Conservation (phyloP, 2,329 filamentous ascomycete species). For the Exserohilum turcica region DNA sequence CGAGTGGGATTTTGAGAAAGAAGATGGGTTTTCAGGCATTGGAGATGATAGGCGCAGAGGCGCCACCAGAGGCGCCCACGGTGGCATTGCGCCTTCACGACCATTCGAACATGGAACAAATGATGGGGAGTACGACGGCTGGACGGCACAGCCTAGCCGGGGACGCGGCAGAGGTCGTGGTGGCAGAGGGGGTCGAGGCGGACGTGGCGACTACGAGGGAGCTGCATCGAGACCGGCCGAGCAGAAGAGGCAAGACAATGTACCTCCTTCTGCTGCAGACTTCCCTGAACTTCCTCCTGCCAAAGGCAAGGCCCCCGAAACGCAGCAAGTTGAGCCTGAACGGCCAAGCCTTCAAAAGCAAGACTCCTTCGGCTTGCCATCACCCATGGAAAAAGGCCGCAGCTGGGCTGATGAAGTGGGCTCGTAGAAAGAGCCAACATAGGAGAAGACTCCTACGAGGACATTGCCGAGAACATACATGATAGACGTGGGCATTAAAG, state of each 20-base stretch:
- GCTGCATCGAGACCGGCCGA: constrained; percentile 11
- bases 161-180: constrained; percentile 43
- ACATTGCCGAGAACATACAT: neutral
- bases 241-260: constrained; percentile 21
- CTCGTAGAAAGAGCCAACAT: constrained; percentile 22
- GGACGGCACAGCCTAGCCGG: constrained; percentile 22
- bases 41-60: constrained; percentile 51
- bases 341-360: constrained; percentile 36
- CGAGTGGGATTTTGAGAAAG: constrained; percentile 68
- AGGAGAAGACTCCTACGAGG: neutral
- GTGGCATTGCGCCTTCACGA: constrained; percentile 51
- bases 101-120: constrained; percentile 26
- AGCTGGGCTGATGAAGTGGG: constrained; percentile 56
- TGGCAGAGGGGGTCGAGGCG: constrained; percentile 39
- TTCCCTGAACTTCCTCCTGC: constrained; percentile 53
- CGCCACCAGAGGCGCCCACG: constrained; percentile 58
- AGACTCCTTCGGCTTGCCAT: constrained; percentile 41
- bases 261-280: constrained; percentile 49
- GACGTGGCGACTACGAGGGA: constrained; percentile 32
- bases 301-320: constrained; percentile 27
- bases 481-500: neutral
- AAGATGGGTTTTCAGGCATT: constrained; percentile 58
- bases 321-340: constrained; percentile 27
- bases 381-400: constrained; percentile 37
- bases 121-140: constrained; percentile 28